These are phyloP conservation scores for Pyrenophora tritici-repentis DNA, from an alignment of 2,329 filamentous ascomycete species.

Conservation along the genomic window DNA sequence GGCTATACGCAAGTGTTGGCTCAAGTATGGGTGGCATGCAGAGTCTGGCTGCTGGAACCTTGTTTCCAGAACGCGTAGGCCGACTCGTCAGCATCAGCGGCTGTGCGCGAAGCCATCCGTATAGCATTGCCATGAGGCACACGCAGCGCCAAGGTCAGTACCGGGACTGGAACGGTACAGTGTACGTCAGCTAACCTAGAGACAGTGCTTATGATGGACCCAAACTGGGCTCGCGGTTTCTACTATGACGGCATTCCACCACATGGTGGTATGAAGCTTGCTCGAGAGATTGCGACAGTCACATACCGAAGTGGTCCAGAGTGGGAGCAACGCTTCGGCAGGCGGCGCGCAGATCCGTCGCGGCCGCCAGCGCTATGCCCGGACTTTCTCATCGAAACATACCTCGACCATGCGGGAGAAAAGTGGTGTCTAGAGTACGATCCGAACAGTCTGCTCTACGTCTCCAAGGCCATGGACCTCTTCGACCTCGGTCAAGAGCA, in stretches of 20 bases:
- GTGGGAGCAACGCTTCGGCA: constrained; percentile 94
- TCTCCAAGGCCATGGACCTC: constrained; percentile 98
- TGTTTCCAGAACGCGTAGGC: constrained; percentile 81
- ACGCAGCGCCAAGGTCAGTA: constrained; percentile 77
- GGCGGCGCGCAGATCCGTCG: constrained; percentile 80
- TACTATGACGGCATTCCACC: constrained; percentile 84
- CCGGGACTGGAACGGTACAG: not conserved
- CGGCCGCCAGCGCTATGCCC: constrained; percentile 93
- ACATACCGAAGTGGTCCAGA: constrained; percentile 96
- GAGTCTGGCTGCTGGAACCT: constrained; percentile 80
- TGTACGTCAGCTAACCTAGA: constrained; percentile 10
- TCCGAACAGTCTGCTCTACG: constrained; percentile 91
- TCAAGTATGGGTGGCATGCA: constrained; percentile 99
- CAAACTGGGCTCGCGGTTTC: constrained; percentile 93
- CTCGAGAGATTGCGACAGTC: constrained; percentile 94
- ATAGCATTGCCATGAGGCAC: constrained; percentile 98
- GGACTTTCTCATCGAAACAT: constrained; percentile 97
- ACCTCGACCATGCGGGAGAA: constrained; percentile 95
- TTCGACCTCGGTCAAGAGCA: constrained; percentile 84
- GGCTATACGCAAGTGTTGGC: constrained; percentile 88
- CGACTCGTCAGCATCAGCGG: constrained; percentile 88
- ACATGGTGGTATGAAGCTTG: constrained; percentile 96
- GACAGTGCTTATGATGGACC: constrained; percentile 94
- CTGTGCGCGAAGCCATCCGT: constrained; percentile 92
- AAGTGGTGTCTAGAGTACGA: constrained; percentile 98